Evolutionary conservation across 2,329 filamentous ascomycete genomes (phyloP).

Genomic region (Cytospora leucostoma): DNA sequence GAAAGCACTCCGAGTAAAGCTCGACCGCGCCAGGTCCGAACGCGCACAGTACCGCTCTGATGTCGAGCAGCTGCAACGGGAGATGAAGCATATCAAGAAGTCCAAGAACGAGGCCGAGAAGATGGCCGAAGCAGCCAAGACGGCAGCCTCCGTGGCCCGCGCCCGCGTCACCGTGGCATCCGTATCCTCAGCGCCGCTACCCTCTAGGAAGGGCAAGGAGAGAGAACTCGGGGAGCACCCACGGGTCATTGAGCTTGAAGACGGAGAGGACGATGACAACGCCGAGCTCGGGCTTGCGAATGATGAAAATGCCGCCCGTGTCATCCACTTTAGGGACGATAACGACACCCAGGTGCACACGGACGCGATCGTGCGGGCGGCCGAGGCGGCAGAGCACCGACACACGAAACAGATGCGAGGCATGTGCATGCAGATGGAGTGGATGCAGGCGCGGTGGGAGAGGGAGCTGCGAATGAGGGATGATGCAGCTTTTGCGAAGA

Average conservation of each 20-base stretch:
- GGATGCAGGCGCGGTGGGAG: slow-evolving; percentile 78
- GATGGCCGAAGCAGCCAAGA: slow-evolving; percentile 31
- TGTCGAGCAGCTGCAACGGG: slow-evolving; percentile 56
- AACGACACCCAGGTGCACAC: slow-evolving; percentile 52
- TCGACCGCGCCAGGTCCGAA: slow-evolving; percentile 70
- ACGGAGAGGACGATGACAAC: slow-evolving; percentile 24
- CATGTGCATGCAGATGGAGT: slow-evolving; percentile 85
- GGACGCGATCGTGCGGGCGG: slow-evolving; percentile 59
- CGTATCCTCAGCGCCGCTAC: slow-evolving; percentile 3
- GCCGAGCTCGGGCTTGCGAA: slow-evolving; percentile 1
- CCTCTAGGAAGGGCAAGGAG: slow-evolving; percentile 21
- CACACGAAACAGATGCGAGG: slow-evolving; percentile 79
- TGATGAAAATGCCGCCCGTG: slow-evolving; percentile 26
- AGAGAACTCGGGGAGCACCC: slow-evolving; percentile 18
- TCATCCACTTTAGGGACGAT: slow-evolving; percentile 30
- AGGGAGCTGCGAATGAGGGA: slow-evolving; percentile 79
- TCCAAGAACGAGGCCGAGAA: slow-evolving; percentile 42
- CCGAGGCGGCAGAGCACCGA: slow-evolving; percentile 64
- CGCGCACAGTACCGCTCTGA: slow-evolving; percentile 56
- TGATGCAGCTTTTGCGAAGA: slow-evolving; percentile 85
- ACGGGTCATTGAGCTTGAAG: slow-evolving; percentile 34
- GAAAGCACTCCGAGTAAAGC: slow-evolving; percentile 62
- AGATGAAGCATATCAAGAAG: slow-evolving; percentile 50
- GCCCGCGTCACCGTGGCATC: slow-evolving; percentile 26
- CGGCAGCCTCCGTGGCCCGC: slow-evolving; percentile 27